A percentile compares a stretch with the other conserved stretches of the same genome.
Evolutionary conservation across 2,329 filamentous ascomycete species (phyloP).

Genomic region (Xylaria digitata): DNA sequence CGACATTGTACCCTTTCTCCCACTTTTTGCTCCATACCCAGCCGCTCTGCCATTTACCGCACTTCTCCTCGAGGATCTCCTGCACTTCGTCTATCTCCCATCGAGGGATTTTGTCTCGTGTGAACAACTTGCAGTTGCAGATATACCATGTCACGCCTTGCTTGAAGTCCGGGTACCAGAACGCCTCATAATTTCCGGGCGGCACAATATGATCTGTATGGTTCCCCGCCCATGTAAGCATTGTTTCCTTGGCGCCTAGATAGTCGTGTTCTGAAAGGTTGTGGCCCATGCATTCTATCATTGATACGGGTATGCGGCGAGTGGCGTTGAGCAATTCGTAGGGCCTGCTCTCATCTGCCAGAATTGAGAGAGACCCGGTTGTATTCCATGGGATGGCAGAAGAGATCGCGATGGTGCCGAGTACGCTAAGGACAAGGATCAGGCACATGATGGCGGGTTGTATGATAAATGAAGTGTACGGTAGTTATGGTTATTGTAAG

Average conservation of each 20-base stretch:
- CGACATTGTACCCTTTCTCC: slow-evolving; percentile 24
- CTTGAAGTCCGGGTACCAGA: not conserved
- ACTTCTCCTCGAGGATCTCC: not conserved
- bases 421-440: not conserved
- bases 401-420: not conserved
- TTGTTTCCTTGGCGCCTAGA: not conserved
- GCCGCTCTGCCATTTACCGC: slow-evolving; percentile 19
- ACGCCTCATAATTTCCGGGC: no score
- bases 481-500: not conserved
- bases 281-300: slow-evolving; percentile 6
- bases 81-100: slow-evolving; percentile 15
- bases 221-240: not conserved
- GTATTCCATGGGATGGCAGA: not conserved
- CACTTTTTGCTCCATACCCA: slow-evolving; percentile 25
- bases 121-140: slow-evolving; percentile 17
- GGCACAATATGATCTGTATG: no score
- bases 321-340: not conserved
- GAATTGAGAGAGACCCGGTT: not conserved
- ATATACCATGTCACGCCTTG: slow-evolving; percentile 11
- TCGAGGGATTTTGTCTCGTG: not conserved
- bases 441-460: not conserved
- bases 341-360: not conserved
- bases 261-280: not conserved
- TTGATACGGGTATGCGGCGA: not conserved
- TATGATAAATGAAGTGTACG: not conserved